Conservation (phyloP, 148 eudicot genomes). For the Bassia scoparia region DNA sequence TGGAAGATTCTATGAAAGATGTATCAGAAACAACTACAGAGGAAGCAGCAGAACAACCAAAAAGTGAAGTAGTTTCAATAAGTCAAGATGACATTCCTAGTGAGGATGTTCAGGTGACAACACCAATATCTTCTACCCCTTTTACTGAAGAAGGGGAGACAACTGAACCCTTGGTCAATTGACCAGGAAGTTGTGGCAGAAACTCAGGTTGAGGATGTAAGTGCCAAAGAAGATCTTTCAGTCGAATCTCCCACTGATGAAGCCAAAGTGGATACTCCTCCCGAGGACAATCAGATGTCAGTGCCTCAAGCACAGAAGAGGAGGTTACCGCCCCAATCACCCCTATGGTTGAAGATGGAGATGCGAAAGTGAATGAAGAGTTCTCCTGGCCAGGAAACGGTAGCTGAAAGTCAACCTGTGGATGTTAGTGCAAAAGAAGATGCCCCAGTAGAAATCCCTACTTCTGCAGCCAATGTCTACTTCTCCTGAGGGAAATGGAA, state of each 20-base stretch:
- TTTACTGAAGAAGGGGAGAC: conserved; percentile 4
- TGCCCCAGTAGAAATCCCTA: conserved; percentile 12
- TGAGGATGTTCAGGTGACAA: conserved; percentile 13
- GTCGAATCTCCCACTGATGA: conserved; percentile 12
- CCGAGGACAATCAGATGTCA: conserved; percentile 14
- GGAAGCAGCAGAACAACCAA: conserved; percentile 29
- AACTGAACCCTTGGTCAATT: conserved; percentile 9
- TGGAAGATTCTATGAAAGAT: conserved; percentile 13
- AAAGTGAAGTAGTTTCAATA: conserved; percentile 11
- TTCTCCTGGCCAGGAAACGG: conserved; percentile 12
- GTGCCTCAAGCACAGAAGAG: conserved; percentile 16
- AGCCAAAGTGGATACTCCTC: conserved; percentile 19
- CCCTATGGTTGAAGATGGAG: conserved; percentile 7
- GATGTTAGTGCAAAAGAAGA: conserved; percentile 22
- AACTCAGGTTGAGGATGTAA: conserved; percentile 7
- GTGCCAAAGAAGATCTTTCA: conserved; percentile 7
- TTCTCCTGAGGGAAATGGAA: conserved; percentile 26
- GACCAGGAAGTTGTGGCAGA: conserved; percentile 17
- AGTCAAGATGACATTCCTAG: conserved; percentile 17
- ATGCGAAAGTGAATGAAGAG: background rate
- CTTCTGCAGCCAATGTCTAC: conserved; percentile 20
- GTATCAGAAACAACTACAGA: conserved; percentile 12
- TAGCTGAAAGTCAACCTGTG: conserved; percentile 26
- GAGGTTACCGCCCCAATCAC: background rate
- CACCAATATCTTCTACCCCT: conserved; percentile 14